Conservation (phyloP, 2,329 filamentous ascomycete genomes). For the Corinectria fuckeliana region DNA sequence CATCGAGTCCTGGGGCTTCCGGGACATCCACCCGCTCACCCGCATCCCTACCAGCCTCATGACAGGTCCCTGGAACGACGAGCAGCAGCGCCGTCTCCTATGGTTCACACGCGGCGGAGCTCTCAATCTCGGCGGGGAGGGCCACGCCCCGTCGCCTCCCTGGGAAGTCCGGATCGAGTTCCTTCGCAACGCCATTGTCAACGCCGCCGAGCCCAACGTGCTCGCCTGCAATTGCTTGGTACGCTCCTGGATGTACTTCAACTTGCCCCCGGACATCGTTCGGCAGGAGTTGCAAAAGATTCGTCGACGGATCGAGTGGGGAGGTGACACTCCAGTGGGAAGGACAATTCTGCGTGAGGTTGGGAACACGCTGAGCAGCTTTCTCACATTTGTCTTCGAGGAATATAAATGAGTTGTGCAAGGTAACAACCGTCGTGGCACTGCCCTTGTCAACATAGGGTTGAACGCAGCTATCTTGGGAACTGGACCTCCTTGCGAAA, state of each 20-base stretch:
- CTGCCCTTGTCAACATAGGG: not conserved
- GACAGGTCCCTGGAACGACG: conserved; percentile 51
- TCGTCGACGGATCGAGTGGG: conserved; percentile 41
- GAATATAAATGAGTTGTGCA: not conserved
- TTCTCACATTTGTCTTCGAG: conserved; percentile 15
- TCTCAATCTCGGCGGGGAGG: conserved; percentile 33
- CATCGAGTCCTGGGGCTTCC: conserved; percentile 31
- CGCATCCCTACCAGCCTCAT: conserved; percentile 50
- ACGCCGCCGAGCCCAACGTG: conserved; percentile 36
- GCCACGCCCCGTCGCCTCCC: conserved; percentile 32
- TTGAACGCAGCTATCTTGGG: not conserved
- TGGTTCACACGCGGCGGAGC: conserved; percentile 53
- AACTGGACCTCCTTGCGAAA: too few relatives aligned
- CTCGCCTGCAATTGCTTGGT: conserved; percentile 43
- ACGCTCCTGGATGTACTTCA: conserved; percentile 36
- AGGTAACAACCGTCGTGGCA: not conserved
- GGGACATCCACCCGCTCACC: conserved; percentile 48
- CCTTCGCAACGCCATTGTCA: conserved; percentile 45
- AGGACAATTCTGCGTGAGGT: conserved; percentile 37
- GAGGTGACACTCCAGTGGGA: conserved; percentile 33
- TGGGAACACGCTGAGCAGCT: conserved; percentile 28
- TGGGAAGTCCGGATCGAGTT: conserved; percentile 52
- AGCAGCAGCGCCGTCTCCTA: conserved; percentile 50
- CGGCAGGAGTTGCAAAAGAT: conserved; percentile 36
- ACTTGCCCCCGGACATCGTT: conserved; percentile 41